Percentiles rank a stretch among this genome's conserved stretches.
These are phyloP conservation scores for Verticillium nonalfalfae DNA, from an alignment of 2,329 filamentous ascomycete genomes.

Conservation along the genomic window DNA sequence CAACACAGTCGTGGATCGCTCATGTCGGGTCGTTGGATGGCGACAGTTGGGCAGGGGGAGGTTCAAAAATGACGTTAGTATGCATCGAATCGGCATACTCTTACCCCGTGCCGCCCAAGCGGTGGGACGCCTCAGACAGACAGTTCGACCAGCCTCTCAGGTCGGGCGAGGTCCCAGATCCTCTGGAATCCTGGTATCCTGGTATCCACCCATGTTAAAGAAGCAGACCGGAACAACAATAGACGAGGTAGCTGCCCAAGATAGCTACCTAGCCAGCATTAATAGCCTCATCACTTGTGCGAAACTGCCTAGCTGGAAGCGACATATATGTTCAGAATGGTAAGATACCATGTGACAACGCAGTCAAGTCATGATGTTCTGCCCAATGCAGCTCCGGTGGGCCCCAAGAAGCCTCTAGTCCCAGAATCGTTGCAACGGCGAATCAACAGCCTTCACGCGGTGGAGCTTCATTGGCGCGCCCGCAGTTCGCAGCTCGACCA, in stretches of 20 bases:
- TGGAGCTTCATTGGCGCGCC: not conserved
- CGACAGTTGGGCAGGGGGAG: not conserved
- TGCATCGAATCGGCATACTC: not conserved
- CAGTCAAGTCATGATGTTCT: not conserved
- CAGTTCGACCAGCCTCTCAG: too few species aligned
- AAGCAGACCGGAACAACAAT: too few species aligned
- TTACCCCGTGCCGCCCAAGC: not conserved
- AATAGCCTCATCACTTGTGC: not conserved
- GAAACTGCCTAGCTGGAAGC: not conserved
- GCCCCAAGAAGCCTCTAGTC: not conserved
- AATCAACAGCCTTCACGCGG: not conserved
- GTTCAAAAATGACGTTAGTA: not conserved
- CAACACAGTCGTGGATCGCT: not conserved
- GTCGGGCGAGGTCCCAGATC: too few species aligned
- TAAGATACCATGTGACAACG: not conserved
- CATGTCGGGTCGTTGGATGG: not conserved
- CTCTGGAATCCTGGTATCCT: too few species aligned
- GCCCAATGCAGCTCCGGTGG: not conserved
- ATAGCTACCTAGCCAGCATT: not conserved
- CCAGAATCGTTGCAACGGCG: not conserved
- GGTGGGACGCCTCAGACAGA: not conserved
- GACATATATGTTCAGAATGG: not conserved
- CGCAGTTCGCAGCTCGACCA: not conserved
- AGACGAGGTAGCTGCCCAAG: not conserved
- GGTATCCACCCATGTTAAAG: not conserved